Conservation (phyloP, 78 protist genomes). For the Dictyostelium purpureum region DNA sequence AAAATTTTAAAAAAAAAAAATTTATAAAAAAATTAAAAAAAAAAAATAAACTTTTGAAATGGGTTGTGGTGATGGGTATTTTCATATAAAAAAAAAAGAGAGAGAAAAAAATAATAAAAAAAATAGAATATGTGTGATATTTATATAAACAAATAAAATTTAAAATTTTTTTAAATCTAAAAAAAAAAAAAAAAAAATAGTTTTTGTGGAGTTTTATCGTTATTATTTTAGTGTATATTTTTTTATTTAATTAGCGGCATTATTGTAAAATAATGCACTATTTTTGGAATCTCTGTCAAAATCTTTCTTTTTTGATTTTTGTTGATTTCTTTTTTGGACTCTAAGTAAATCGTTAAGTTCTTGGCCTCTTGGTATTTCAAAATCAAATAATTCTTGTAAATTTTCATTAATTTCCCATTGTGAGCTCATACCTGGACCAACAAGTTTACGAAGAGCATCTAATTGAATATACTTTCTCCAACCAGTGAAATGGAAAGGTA, state of each 20-base stretch:
- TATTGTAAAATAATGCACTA: not conserved
- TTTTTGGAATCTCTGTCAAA: not conserved
- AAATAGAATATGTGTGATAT: too few relatives aligned
- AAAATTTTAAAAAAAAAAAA: too few relatives aligned
- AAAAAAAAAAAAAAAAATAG: not conserved
- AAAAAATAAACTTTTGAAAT: too few relatives aligned
- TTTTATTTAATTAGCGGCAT: not conserved
- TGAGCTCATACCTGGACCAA: conserved; percentile 1
- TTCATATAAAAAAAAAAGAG: too few relatives aligned
- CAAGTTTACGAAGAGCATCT: conserved; percentile 11
- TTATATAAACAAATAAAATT: too few relatives aligned
- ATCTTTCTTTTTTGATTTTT: not conserved
- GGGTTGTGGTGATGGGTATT: too few relatives aligned
- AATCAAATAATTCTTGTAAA: conserved; percentile 32
- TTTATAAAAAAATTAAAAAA: too few relatives aligned
- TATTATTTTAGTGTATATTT: not conserved
- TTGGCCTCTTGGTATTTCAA: conserved; percentile 1
- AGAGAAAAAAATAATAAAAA: too few relatives aligned
- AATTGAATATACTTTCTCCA: conserved; percentile 70
- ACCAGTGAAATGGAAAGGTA: conserved; percentile 30
- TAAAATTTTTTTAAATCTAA: not conserved
- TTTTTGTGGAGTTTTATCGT: too few relatives aligned
- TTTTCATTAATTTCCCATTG: conserved; percentile 32
- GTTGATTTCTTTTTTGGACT: not conserved
- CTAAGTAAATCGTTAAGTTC: not conserved